These are phyloP conservation scores for Lenwebbia sp. DNA, from an alignment of 345 rosid species.

Conservation along the genomic window DNA sequence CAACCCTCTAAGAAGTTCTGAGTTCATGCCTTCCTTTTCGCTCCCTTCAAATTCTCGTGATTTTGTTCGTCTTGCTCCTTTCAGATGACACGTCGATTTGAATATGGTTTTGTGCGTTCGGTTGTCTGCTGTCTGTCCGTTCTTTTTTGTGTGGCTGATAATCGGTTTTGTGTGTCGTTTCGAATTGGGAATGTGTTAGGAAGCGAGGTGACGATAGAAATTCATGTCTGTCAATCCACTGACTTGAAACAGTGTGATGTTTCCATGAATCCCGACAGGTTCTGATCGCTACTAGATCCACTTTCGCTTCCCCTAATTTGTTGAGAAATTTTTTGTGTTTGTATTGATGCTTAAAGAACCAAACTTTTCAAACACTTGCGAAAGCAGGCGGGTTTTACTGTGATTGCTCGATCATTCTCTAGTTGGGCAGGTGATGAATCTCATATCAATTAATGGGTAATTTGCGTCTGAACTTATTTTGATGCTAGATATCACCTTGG, in stretches of 20 bases:
- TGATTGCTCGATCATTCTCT: background rate
- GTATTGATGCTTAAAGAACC: background rate
- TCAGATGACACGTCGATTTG: background rate
- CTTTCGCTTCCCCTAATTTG: background rate
- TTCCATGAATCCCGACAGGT: conserved; percentile 11
- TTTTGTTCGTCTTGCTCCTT: background rate
- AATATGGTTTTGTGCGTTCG: background rate
- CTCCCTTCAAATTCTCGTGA: background rate
- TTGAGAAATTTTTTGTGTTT: background rate
- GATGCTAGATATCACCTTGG: conserved; percentile 18
- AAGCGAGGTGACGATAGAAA: conserved; percentile 13
- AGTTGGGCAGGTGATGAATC: conserved; percentile 21
- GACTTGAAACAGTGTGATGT: conserved; percentile 6
- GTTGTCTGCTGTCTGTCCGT: background rate
- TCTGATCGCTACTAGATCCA: conserved; percentile 1
- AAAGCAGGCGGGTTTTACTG: background rate
- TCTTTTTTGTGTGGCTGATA: background rate
- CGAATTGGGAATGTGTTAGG: background rate
- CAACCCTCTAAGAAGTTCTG: conserved; percentile 15
- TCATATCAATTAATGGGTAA: conserved; percentile 17
- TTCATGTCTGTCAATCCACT: conserved; percentile 15
- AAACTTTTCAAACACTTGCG: background rate
- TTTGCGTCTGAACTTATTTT: conserved; percentile 27
- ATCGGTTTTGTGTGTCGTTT: background rate
- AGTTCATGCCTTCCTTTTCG: background rate